Percentiles rank a stretch among this genome's conserved stretches.
These are phyloP conservation scores for Gossypium thurberi DNA, from an alignment of 345 rosid species.

Conservation along the genomic window DNA sequence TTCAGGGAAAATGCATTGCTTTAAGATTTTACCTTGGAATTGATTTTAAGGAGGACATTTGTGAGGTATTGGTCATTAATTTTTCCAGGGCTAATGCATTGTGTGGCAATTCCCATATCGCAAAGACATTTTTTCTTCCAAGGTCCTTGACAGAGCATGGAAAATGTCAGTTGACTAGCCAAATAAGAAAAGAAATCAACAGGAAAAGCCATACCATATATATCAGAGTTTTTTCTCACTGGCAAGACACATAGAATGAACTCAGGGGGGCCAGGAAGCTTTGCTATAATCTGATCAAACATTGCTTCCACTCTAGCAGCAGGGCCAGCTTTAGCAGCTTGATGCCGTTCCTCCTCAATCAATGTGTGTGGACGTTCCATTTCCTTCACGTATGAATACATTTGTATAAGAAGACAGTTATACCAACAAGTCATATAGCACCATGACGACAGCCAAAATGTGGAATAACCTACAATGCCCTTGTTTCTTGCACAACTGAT, in stretches of 20 bases:
- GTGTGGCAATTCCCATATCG: slow-evolving; percentile 68
- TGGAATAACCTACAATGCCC: slow-evolving; percentile 59
- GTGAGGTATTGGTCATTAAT: slow-evolving; percentile 78
- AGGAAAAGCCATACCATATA: slow-evolving; percentile 52
- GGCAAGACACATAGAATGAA: slow-evolving; percentile 77
- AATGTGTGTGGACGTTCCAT: slow-evolving; percentile 68
- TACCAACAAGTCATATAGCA: not conserved
- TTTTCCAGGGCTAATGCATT: slow-evolving; percentile 69
- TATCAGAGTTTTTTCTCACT: slow-evolving; percentile 67
- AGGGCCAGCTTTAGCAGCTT: slow-evolving; percentile 39
- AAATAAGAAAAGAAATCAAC: slow-evolving; percentile 6
- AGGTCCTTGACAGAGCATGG: slow-evolving; percentile 47
- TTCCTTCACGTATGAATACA: slow-evolving; percentile 30
- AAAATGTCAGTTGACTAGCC: slow-evolving; percentile 12
- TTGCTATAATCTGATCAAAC: slow-evolving; percentile 51
- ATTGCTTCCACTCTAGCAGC: slow-evolving; percentile 69
- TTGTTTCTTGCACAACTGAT: slow-evolving; percentile 65
- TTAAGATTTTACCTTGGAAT: slow-evolving; percentile 57
- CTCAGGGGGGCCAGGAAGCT: slow-evolving; percentile 49
- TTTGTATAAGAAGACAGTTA: slow-evolving; percentile 2
- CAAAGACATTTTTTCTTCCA: slow-evolving; percentile 77
- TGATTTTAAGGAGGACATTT: slow-evolving; percentile 83
- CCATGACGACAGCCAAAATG: slow-evolving; percentile 8
- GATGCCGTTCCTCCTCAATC: slow-evolving; percentile 72
- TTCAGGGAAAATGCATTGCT: slow-evolving; percentile 5